A percentile compares a stretch with the other conserved stretches of the same genome.
Evolutionary conservation across 2,329 filamentous ascomycete genomes (phyloP).

Genomic region (Ophiostoma himal-ulmi): DNA sequence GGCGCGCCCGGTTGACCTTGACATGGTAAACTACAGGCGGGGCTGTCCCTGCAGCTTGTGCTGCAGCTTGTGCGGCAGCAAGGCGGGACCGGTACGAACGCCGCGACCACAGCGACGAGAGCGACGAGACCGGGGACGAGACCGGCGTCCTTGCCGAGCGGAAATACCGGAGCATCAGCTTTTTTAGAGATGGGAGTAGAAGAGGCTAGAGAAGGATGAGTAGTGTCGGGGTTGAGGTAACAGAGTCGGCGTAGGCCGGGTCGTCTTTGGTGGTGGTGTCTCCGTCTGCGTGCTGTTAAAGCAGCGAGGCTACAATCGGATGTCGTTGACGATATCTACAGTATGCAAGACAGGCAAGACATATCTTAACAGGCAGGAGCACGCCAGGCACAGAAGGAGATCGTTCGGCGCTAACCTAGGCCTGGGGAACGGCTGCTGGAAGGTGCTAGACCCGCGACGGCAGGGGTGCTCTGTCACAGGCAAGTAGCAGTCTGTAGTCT

Average conservation of each 20-base stretch:
- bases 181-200: background rate
- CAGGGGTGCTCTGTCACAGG: background rate
- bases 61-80: background rate
- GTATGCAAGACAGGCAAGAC: too few relatives aligned
- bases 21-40: constrained; percentile 24
- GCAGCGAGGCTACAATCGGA: constrained; percentile 4
- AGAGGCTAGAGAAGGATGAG: background rate
- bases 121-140: background rate
- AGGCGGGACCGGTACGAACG: background rate
- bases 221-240: background rate
- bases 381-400: background rate
- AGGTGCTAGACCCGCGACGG: constrained; percentile 6
- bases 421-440: constrained; percentile 8
- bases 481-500: background rate
- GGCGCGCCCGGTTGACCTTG: constrained; percentile 19
- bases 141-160: constrained; percentile 7
- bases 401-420: background rate
- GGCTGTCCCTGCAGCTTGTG: background rate
- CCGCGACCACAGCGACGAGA: constrained; percentile 8
- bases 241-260: background rate
- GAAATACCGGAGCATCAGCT: constrained; percentile 6
- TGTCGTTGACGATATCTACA: background rate
- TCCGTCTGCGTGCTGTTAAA: background rate
- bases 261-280: background rate
- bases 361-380: background rate